These are phyloP conservation scores for Leccinellum luteum DNA, from an alignment of 768 basidiomycete genomes.

Conservation along the genomic window DNA sequence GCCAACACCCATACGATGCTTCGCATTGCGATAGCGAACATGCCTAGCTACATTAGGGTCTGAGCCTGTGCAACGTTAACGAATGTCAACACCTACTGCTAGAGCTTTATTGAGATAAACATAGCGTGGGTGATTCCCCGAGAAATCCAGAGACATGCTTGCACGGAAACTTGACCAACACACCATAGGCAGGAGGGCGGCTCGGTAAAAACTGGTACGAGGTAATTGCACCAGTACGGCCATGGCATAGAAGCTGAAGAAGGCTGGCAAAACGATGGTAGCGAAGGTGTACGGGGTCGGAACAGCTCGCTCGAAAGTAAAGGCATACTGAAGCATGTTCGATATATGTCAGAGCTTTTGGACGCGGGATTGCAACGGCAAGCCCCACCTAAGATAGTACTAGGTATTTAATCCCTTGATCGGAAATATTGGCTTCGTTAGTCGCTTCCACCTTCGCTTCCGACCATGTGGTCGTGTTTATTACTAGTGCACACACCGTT, in stretches of 20 bases:
- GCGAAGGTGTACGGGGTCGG: constrained; percentile 29
- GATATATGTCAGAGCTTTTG: neutral
- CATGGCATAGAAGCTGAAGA: constrained; percentile 47
- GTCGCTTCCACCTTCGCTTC: too few species aligned
- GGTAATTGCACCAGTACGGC: constrained; percentile 53
- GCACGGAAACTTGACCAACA: constrained; percentile 44
- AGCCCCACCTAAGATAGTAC: too few species aligned
- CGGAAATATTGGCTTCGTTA: too few species aligned
- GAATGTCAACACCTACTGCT: constrained; percentile 11
- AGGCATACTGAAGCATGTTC: constrained; percentile 8
- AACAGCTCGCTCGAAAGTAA: constrained; percentile 14
- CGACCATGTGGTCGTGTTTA: too few species aligned
- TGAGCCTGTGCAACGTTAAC: neutral
- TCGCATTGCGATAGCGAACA: constrained; percentile 27
- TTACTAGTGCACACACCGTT: too few species aligned
- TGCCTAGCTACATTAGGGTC: constrained; percentile 13
- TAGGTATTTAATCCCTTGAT: neutral
- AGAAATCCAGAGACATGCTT: constrained; percentile 27
- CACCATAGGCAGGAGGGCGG: constrained; percentile 49
- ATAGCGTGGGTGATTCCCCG: constrained; percentile 10
- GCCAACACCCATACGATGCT: constrained; percentile 21
- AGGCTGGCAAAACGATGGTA: constrained; percentile 40
- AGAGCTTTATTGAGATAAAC: constrained; percentile 22
- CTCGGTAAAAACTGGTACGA: constrained; percentile 40
- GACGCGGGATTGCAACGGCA: neutral